Conservation (phyloP, 257 asterid species). For the Verbascum thapsus region DNA sequence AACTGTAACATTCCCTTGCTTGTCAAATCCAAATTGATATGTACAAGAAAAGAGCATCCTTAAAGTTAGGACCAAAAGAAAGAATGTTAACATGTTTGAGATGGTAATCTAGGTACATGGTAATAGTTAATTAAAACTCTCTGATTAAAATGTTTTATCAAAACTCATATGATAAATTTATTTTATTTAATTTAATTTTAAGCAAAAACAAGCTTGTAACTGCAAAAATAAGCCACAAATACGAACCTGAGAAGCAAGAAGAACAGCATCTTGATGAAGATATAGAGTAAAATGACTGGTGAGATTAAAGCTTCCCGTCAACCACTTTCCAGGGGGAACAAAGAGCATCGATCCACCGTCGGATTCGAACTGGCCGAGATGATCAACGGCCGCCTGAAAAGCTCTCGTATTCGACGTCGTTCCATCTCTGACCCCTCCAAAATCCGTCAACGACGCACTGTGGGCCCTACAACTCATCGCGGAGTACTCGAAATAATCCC, state of each 20-base stretch:
- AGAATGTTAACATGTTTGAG: no score
- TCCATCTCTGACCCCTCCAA: constrained; percentile 97
- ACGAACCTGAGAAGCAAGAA: constrained; percentile 85
- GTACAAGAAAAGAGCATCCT: no score
- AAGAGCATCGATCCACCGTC: constrained; percentile 82
- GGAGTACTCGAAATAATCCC: constrained; percentile 46
- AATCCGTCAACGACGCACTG: constrained; percentile 64
- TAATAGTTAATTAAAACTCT: no score
- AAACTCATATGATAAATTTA: no score
- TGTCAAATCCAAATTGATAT: no score
- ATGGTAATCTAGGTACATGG: no score
- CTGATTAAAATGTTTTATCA: no score
- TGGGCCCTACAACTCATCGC: constrained; percentile 64
- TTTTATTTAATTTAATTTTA: no score
- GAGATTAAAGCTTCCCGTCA: constrained; percentile 86
- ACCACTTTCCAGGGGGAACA: constrained; percentile 90
- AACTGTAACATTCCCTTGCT: no score
- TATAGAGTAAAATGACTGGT: constrained; percentile 88
- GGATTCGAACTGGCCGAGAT: constrained; percentile 55
- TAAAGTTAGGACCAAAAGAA: no score
- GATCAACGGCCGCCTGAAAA: constrained; percentile 63
- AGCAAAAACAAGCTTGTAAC: neutral
- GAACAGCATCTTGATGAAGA: constrained; percentile 70
- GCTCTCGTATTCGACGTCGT: constrained; percentile 70
- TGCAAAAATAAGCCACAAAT: neutral